Evolutionary conservation across 371 early-diverging fungal species (phyloP), one percentile per base, ranked within the genome.

Genomic region (Chytridium lagenaria): DNA sequence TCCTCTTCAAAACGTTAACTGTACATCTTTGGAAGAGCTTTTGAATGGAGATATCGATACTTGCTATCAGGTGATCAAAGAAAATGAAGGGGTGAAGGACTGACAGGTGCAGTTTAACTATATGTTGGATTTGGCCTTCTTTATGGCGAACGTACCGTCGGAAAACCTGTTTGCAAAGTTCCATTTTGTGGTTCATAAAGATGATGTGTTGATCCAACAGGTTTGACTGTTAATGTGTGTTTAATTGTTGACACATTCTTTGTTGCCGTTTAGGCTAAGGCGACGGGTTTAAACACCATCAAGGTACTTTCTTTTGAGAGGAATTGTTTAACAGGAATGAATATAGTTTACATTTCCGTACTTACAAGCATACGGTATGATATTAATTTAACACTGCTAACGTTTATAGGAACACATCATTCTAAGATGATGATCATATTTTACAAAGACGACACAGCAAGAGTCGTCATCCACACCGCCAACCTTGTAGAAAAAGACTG

Each of bases 371-470:
- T 75, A 50, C 57, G 90, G 90, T 0, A 34, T 10, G 61, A 3
- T 33, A 34, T 34, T 31, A 23, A 34, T 16, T 61, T 2, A 7
- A 5, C 55, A 52, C 12, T 22, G 5, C 36, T 12, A 61, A 55
- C 23, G 7, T 23, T 55, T 7, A 23, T 55, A 61, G 61, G 61
- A 3, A 87, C 87, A 1, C 89, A 90, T 75, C 90, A 90, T 68
- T 85, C 89, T 23, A 90, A 90, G 78, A 85, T 87, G 0, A 89
- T 90, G 88, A 34, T 89, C 0, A 55, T 90, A 5, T 84, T 88
- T 69, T 87, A 85, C 65, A 63, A 76, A 2, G 79, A 85, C 40
- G 76, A 77, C 15, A 80, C 81, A 0, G 77, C 83, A 69, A 81
- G 81, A 16, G 50, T 91, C 19, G 80, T 87, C n/a, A 80, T 91